phyloP scores from a whole-genome alignment of 768 basidiomycete species.

The Ramaria sp. region DNA sequence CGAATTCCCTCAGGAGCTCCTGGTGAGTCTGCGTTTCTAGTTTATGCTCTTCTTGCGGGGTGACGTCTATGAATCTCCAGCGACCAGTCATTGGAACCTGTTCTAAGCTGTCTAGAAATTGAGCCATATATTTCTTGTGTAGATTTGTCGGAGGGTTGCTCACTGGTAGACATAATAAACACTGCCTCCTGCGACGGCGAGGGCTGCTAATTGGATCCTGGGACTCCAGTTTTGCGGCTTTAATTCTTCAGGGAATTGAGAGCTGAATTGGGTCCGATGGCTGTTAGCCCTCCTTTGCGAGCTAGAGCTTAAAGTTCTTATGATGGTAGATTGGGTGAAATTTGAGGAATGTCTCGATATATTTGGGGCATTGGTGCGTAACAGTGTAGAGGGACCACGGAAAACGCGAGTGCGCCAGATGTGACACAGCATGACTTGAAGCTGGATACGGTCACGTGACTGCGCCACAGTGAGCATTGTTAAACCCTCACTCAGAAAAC shows the following conservation, averaged over 20 bases:
- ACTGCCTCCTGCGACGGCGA: neutral
- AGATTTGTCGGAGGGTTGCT: neutral
- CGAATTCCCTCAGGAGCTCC: constrained; percentile 41
- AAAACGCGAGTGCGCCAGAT: too few relatives aligned
- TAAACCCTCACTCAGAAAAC: too few relatives aligned
- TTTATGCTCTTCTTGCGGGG: constrained; percentile 45
- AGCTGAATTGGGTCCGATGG: neutral
- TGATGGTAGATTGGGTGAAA: too few relatives aligned
- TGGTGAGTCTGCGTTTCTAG: constrained; percentile 31
- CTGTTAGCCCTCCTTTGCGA: too few relatives aligned
- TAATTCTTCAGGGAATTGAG: neutral
- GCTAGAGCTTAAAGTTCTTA: too few relatives aligned
- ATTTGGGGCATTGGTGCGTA: too few relatives aligned
- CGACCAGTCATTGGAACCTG: constrained; percentile 78
- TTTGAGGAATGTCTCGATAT: too few relatives aligned
- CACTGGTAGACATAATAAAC: neutral
- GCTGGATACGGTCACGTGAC: too few relatives aligned
- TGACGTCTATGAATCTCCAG: constrained; percentile 80
- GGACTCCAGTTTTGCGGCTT: neutral
- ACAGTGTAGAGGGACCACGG: too few relatives aligned
- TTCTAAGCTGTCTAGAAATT: constrained; percentile 51
- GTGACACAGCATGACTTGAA: too few relatives aligned
- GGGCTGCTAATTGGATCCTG: neutral
- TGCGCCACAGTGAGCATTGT: too few relatives aligned
- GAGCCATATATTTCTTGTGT: neutral